Evolutionary conservation across 495 filamentous ascomycete species (phyloP), one percentile per base, ranked within the genome.

Genomic region (Aspergillus coremiiformis): DNA sequence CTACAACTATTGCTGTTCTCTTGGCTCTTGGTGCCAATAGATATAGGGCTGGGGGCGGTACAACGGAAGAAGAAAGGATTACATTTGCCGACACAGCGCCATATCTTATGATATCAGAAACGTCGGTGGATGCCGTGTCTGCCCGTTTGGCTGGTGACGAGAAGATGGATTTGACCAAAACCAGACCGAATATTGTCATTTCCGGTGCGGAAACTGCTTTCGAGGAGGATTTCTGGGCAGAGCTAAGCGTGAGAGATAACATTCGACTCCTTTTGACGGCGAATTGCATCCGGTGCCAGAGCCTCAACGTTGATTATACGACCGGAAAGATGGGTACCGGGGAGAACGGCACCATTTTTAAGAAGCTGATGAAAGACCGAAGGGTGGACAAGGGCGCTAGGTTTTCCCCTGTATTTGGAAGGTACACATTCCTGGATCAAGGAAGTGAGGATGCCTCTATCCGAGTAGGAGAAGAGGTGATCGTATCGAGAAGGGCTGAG

Each of bases 141-240:
- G 57, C 65, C 3, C 79, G 88, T 1, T 62, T 94, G 4, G 68
- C 76, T 0, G 72, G 66, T 0, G 77, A 70, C 2, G 62, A 76
- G 27, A 55, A 71, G n/a, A 81, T 90, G 73, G 83, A 86, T 55
- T 78, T 87, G 59, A 84, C 81, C 10, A 93, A 90, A 61, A 90
- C 95, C 67, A 80, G 92, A 23, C 85, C 90, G 0, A 96, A 96
- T 58, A 80, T 96, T 35, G 82, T 96, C 7, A 65, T 96, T 7
- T 75, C 78, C 9, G 84, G 82, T 0, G 74, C 76, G 1, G 60
- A 68, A 21, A 58, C 59, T 8, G 75, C 82, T 0, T 97, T 79
- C 66, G 90, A 90, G 17, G 91, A 97, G 60, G 92, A 96, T 55
- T 93, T 79, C 62, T 97, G 91, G 91, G 81, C 73, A 9, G 84